Conservation (phyloP, 176 grass and related monocot genomes). For the Thinopyrum elongatum region DNA sequence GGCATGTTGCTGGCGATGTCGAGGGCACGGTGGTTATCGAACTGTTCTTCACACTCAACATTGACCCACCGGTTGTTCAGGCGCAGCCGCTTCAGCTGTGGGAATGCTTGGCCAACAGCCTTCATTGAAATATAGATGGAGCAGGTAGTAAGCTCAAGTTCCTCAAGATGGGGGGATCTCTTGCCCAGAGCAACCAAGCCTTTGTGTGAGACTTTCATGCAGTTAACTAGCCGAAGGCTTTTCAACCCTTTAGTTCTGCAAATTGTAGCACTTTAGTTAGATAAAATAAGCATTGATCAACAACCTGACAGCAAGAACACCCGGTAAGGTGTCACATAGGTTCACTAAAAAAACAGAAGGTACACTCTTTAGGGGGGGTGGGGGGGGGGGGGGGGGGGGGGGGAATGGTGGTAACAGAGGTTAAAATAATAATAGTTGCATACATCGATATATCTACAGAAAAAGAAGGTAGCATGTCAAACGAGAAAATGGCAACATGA, state of each 20-base stretch:
- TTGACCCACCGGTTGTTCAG: conserved; percentile 18
- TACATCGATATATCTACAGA: background rate
- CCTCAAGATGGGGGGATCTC: background rate
- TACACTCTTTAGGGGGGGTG: no score
- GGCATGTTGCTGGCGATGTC: conserved; percentile 6
- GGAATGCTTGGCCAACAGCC: conserved; percentile 20
- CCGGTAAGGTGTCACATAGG: background rate
- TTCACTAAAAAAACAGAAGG: background rate
- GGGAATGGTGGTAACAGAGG: background rate
- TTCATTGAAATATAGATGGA: conserved; percentile 14
- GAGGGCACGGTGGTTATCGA: conserved; percentile 4
- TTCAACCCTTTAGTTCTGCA: conserved; percentile 31
- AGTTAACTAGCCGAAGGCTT: conserved; percentile 26
- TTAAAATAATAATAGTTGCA: background rate
- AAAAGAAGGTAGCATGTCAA: background rate
- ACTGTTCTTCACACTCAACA: background rate
- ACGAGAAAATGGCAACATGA: background rate
- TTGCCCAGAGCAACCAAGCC: conserved; percentile 30
- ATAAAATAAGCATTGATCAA: background rate
- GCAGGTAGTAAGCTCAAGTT: conserved; percentile 22
- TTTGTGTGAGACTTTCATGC: conserved; percentile 7
- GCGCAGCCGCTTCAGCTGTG: background rate
- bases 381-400: no score
- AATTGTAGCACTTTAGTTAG: conserved; percentile 1
- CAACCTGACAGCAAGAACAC: background rate